These are phyloP conservation scores for Mycocentrospora acerina DNA, from an alignment of 2,329 filamentous ascomycete species.

Conservation along the genomic window DNA sequence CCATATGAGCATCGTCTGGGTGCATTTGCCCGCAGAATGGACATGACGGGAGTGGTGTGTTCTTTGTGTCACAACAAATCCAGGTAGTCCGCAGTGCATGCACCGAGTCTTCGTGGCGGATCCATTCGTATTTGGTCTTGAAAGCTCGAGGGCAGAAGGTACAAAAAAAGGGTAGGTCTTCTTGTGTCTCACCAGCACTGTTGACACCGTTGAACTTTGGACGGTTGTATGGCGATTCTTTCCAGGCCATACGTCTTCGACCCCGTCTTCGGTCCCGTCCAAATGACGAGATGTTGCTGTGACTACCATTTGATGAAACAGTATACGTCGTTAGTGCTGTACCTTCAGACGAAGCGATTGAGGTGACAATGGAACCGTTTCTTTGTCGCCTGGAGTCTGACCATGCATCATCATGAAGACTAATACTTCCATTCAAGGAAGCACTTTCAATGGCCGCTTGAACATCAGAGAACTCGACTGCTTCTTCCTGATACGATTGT, in stretches of 20 bases:
- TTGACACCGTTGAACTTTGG: slow-evolving; percentile 33
- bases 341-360: slow-evolving; percentile 34
- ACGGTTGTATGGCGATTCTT: slow-evolving; percentile 30
- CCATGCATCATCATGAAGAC: slow-evolving; percentile 24
- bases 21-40: slow-evolving; percentile 35
- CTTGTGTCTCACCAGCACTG: slow-evolving; percentile 29
- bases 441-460: slow-evolving; percentile 33
- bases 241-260: slow-evolving; percentile 39
- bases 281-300: slow-evolving; percentile 39
- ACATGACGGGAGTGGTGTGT: slow-evolving; percentile 24
- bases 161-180: slow-evolving; percentile 39
- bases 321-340: slow-evolving; percentile 37
- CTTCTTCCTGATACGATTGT: slow-evolving; percentile 39
- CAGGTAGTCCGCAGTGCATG: slow-evolving; percentile 42
- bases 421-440: slow-evolving; percentile 21
- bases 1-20: slow-evolving; percentile 39
- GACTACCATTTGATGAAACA: slow-evolving; percentile 31
- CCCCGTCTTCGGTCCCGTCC: slow-evolving; percentile 36
- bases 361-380: slow-evolving; percentile 33
- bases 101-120: slow-evolving; percentile 41
- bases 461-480: slow-evolving; percentile 26
- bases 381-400: slow-evolving; percentile 23
- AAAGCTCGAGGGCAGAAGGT: slow-evolving; percentile 41
- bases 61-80: slow-evolving; percentile 38
- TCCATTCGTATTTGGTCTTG: slow-evolving; percentile 42